A percentile compares a stretch with the other conserved stretches of the same genome.
phyloP scores from a whole-genome alignment of 257 asterid genomes.

The Jaltomata sinuosa region DNA sequence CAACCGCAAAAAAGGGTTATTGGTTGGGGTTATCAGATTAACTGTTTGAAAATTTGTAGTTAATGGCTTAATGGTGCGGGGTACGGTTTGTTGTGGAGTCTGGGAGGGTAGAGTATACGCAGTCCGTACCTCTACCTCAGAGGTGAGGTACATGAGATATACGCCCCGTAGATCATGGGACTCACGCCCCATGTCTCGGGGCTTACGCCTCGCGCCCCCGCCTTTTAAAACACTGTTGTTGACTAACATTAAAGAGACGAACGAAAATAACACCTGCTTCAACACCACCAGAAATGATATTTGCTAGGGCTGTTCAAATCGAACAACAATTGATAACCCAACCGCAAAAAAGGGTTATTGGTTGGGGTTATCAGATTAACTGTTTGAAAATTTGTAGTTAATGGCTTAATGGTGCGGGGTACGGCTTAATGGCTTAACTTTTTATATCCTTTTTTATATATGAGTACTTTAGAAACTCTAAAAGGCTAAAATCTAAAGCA shows the following conservation, averaged over 20 bases:
- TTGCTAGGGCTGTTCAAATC: too few species aligned
- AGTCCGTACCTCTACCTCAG: too few species aligned
- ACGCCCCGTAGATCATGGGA: too few species aligned
- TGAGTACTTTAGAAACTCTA: neutral
- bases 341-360: neutral
- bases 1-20: neutral
- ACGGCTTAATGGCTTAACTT: neutral
- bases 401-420: neutral
- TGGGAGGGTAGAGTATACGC: too few species aligned
- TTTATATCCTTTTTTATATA: neutral
- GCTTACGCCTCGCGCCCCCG: too few species aligned
- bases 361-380: neutral
- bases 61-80: neutral
- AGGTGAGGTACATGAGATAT: too few species aligned
- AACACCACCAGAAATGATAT: neutral
- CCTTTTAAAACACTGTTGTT: too few species aligned
- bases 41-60: neutral
- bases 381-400: neutral
- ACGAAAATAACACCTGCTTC: neutral
- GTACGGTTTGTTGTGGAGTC: too few species aligned
- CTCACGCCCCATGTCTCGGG: too few species aligned
- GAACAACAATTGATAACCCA: neutral
- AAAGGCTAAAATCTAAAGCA: neutral
- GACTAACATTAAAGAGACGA: neutral
- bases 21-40: neutral